Evolutionary conservation across 2,329 filamentous ascomycete species (phyloP), one percentile per base, ranked within the genome.

Genomic region (Lecanicillium sp.): DNA sequence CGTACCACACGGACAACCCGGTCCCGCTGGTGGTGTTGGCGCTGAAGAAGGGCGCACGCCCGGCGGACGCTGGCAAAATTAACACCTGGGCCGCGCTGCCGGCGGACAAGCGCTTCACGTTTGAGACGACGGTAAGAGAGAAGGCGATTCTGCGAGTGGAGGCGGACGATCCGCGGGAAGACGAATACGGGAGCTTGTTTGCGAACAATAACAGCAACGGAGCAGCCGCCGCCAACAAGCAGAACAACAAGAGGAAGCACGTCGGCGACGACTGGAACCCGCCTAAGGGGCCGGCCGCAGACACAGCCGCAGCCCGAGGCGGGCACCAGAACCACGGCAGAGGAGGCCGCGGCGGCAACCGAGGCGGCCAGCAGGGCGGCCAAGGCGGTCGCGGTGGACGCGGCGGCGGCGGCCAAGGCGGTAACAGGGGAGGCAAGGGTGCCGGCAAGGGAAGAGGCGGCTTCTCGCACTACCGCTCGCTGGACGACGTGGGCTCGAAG

Each of bases 121-220:
- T 97, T 58, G 87, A 94, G 53, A 90, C 86, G 1, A 81, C 80
- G 0, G 87, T 97, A 1, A 86, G 86, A 15, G 90, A 97, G 67
- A 95, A 94, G 69, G 80, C 88, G 14, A 74, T 93, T 54, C 68
- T 97, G 44, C 79, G 86, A 2, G 83, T 97, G 39, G 89, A 95
- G 63, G 74, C 82, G 44, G 87, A 91, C 53, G 69, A 81, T 43
- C 68, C 71, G 3, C 65, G 68, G 20, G 81, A 86, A 57, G 79
- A 78, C 53, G 77, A 81, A 52, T 82, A 81, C 59, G 81, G 86
- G 56, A 78, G 74, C 57, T 67, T 78, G 15, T 81, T 81, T 54
- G 72, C 75, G 26, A 83, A 78, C 58, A 84, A 77, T 60, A 66
- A 70, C 29, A 68, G 75, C 49, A 36, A 43, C 19, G 26, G 26